Conservation (phyloP, 1,284 basidiomycete genomes). For the Moesziomyces parantarcticus region DNA sequence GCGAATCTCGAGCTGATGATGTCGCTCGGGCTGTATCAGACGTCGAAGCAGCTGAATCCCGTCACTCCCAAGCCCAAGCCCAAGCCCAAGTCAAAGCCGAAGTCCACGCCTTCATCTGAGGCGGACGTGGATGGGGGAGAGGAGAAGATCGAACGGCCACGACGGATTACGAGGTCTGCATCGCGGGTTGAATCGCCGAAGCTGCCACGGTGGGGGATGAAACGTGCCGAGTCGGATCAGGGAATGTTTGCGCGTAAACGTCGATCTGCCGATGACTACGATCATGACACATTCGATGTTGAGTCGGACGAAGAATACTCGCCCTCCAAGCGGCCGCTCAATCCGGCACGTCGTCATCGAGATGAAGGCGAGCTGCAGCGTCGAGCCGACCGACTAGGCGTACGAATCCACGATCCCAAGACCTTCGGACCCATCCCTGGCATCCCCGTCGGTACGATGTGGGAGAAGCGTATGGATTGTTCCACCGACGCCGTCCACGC, state of each 20-base stretch:
- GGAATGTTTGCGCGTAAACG: no score
- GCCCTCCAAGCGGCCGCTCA: neutral
- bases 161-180: slow-evolving; percentile 18
- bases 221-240: neutral
- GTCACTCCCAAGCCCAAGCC: neutral
- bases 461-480: slow-evolving; percentile 46
- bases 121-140: neutral
- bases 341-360: slow-evolving; percentile 8
- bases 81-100: slow-evolving; percentile 1
- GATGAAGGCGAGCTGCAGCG: slow-evolving; percentile 6
- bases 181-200: slow-evolving; percentile 3
- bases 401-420: slow-evolving; percentile 48
- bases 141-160: neutral
- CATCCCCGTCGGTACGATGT: slow-evolving; percentile 46
- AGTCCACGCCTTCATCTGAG: neutral
- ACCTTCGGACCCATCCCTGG: slow-evolving; percentile 68
- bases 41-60: slow-evolving; percentile 8
- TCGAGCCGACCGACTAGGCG: slow-evolving; percentile 28
- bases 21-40: slow-evolving; percentile 27
- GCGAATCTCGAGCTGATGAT: slow-evolving; percentile 42
- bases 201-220: slow-evolving; percentile 3
- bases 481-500: slow-evolving; percentile 56
- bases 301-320: slow-evolving; percentile 7
- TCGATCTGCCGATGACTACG: neutral
- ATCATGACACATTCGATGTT: neutral